Conservation (phyloP, 331 rosid genomes). For the Cydonia oblonga region DNA sequence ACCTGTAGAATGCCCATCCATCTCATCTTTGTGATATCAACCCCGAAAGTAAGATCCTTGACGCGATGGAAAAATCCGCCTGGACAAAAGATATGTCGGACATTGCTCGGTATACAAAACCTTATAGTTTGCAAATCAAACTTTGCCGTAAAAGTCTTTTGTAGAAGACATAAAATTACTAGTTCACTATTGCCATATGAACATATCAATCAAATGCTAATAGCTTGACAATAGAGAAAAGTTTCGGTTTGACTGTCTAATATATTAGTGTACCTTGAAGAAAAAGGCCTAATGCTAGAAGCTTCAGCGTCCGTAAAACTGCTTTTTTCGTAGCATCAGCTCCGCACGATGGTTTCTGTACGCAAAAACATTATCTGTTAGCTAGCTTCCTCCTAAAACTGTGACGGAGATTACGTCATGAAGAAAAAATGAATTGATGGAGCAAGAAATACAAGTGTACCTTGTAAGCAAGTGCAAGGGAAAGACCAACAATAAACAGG, state of each 20-base stretch:
- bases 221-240: not conserved
- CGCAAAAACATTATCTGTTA: not conserved
- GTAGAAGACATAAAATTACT: not conserved
- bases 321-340: constrained; percentile 58
- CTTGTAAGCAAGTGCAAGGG: constrained; percentile 87
- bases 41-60: constrained; percentile 65
- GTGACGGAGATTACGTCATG: not conserved
- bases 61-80: constrained; percentile 88
- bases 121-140: not conserved
- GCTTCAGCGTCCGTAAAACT: constrained; percentile 54
- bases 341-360: constrained; percentile 57
- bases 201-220: not conserved
- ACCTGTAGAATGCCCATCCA: constrained; percentile 92
- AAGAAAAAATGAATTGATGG: not conserved
- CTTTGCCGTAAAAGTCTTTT: not conserved
- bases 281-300: constrained; percentile 67
- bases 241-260: too few relatives aligned
- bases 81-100: constrained; percentile 13
- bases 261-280: constrained; percentile 58
- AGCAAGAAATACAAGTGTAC: constrained; percentile 14
- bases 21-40: constrained; percentile 63
- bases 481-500: constrained; percentile 85
- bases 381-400: not conserved
- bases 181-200: not conserved
- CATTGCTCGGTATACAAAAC: not conserved